Conservation (phyloP, 495 filamentous ascomycete genomes). For the Baudoinia panamericana region DNA sequence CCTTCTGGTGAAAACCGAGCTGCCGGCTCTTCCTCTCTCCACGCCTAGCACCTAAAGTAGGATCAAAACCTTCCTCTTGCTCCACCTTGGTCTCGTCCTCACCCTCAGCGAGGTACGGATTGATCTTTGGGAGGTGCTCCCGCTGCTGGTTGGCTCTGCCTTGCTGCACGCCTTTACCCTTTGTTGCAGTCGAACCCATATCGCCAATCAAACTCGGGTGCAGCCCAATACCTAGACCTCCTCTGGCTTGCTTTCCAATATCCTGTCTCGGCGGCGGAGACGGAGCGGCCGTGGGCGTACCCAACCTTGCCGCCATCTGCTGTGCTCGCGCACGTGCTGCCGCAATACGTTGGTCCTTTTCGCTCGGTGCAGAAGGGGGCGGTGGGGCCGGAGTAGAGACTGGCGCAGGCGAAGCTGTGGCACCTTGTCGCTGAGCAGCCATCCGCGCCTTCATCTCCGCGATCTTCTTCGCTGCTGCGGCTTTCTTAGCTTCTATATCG, state of each 20-base stretch:
- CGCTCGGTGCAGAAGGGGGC: conserved; percentile 7
- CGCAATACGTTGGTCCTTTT: conserved; percentile 13
- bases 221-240: conserved; percentile 78
- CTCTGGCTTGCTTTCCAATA: conserved; percentile 41
- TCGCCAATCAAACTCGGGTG: conserved; percentile 79
- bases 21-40: conserved; percentile 54
- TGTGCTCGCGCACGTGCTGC: conserved; percentile 19
- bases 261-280: conserved; percentile 33
- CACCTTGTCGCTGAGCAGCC: conserved; percentile 10
- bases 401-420: conserved; percentile 1
- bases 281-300: conserved; percentile 55
- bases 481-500: conserved; percentile 14
- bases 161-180: conserved; percentile 40
- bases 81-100: conserved; percentile 39
- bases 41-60: conserved; percentile 50
- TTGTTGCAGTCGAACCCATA: conserved; percentile 39
- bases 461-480: conserved; percentile 30
- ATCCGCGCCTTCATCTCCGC: conserved; percentile 63
- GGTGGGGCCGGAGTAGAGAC: conserved; percentile 4
- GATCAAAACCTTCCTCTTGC: conserved; percentile 79
- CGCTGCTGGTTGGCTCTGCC: conserved; percentile 43
- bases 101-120: conserved; percentile 20
- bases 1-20: conserved; percentile 86
- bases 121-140: conserved; percentile 36
- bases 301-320: conserved; percentile 35